Conservation (phyloP, 176 grass and related monocot species). For the Melocanna baccifera region DNA sequence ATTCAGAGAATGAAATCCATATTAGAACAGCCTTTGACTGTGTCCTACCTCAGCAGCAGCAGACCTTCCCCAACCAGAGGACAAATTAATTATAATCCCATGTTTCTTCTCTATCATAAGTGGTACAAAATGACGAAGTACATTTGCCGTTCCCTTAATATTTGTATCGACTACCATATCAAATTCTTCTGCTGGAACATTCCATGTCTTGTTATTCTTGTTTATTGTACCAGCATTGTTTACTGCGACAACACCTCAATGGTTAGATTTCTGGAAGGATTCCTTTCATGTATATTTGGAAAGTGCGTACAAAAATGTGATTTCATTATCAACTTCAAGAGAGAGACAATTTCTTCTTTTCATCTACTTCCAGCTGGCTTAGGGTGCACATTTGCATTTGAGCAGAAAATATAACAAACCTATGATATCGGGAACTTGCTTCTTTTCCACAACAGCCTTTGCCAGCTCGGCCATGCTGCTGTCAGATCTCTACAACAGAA, state of each 20-base stretch:
- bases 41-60: constrained; percentile 73
- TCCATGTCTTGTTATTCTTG: constrained; percentile 94
- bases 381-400: not conserved
- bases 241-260: constrained; percentile 46
- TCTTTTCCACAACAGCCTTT: constrained; percentile 65
- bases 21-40: not conserved
- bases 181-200: constrained; percentile 91
- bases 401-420: constrained; percentile 46
- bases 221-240: constrained; percentile 96
- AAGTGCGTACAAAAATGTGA: not conserved
- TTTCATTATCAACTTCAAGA: not conserved
- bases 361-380: not conserved
- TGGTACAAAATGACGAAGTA: constrained; percentile 87
- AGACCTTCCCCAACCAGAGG: constrained; percentile 98
- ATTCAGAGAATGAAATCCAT: constrained; percentile 3
- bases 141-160: constrained; percentile 86
- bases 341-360: not conserved
- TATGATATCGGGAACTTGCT: constrained; percentile 79
- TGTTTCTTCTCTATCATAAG: constrained; percentile 90
- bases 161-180: constrained; percentile 90
- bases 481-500: constrained; percentile 79
- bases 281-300: not conserved
- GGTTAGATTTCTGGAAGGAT: constrained; percentile 26
- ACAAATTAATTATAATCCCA: constrained; percentile 86
- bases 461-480: constrained; percentile 68